These are phyloP conservation scores for Leptodermis oblonga DNA, from an alignment of 257 asterid species.

Conservation along the genomic window DNA sequence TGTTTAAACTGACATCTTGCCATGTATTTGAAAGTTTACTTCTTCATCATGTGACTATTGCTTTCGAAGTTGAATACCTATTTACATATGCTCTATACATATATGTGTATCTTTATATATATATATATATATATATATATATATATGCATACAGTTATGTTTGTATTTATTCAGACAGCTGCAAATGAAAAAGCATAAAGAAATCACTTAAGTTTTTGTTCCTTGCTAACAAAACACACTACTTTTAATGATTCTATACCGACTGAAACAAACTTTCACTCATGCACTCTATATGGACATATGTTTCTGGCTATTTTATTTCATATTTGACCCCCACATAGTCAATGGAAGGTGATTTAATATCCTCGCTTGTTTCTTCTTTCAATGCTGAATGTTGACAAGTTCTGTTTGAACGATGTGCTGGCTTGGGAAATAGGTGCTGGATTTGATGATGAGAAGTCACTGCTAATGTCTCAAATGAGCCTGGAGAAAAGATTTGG, in stretches of 20 bases:
- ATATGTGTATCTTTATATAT: too few relatives aligned
- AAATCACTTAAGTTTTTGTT: background rate
- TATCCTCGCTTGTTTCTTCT: background rate
- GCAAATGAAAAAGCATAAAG: background rate
- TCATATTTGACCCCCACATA: background rate
- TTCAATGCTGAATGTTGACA: background rate
- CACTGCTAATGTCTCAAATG: slow-evolving; percentile 90
- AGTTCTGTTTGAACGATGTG: background rate
- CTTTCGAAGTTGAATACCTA: background rate
- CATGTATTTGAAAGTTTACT: background rate
- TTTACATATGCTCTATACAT: background rate
- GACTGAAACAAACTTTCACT: background rate
- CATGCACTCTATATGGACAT: background rate
- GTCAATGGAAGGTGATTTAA: background rate
- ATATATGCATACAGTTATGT: background rate
- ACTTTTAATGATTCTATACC: background rate
- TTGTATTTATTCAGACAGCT: background rate
- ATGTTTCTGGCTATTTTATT: background rate
- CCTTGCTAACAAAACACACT: background rate
- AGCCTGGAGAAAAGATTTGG: slow-evolving; percentile 97
- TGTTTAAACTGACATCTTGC: background rate
- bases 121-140: background rate
- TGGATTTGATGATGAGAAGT: slow-evolving; percentile 92
- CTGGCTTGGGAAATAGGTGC: slow-evolving; percentile 45
- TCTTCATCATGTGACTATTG: slow-evolving; percentile 5